A percentile compares a stretch with the other conserved stretches of the same genome.
Conservation (phyloP, 768 basidiomycete genomes). For the Macrolepiota dolichaula region DNA sequence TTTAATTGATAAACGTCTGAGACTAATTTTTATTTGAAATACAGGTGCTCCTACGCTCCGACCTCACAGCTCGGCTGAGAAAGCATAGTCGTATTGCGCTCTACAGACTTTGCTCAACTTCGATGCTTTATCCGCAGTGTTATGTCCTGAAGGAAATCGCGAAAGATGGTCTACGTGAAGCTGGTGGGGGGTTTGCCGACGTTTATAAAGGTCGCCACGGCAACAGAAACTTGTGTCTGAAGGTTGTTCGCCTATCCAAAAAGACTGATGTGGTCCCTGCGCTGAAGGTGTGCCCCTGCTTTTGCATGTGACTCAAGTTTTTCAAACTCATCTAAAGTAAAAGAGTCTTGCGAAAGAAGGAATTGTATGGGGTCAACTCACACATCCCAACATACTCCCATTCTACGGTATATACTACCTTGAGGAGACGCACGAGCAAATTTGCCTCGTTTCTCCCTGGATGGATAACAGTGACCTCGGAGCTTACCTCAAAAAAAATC, state of each 20-base stretch:
- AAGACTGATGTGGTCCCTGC: constrained; percentile 15
- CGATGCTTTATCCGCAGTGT: constrained; percentile 25
- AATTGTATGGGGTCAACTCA: not conserved
- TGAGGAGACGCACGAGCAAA: too few relatives aligned
- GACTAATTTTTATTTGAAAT: too few relatives aligned
- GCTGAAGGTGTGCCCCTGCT: constrained; percentile 3
- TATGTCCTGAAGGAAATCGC: constrained; percentile 19
- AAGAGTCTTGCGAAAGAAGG: not conserved
- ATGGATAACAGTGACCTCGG: constrained; percentile 10
- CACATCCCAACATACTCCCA: not conserved
- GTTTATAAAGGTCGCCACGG: constrained; percentile 21
- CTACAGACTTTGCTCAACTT: constrained; percentile 19
- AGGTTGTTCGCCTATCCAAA: constrained; percentile 22
- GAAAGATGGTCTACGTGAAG: constrained; percentile 6
- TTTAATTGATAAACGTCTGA: not conserved
- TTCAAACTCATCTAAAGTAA: not conserved
- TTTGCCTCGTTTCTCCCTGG: constrained; percentile 7
- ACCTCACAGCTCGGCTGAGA: not conserved
- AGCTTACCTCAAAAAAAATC: constrained; percentile 1
- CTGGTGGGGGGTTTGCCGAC: constrained; percentile 24
- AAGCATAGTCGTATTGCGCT: not conserved
- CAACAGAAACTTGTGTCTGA: constrained; percentile 19
- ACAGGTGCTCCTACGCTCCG: constrained; percentile 10
- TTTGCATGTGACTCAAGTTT: not conserved
- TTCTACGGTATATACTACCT: too few relatives aligned